A percentile compares a stretch with the other conserved stretches of the same genome.
Conservation (phyloP, 345 rosid genomes). For the Rhodamnia argentea region DNA sequence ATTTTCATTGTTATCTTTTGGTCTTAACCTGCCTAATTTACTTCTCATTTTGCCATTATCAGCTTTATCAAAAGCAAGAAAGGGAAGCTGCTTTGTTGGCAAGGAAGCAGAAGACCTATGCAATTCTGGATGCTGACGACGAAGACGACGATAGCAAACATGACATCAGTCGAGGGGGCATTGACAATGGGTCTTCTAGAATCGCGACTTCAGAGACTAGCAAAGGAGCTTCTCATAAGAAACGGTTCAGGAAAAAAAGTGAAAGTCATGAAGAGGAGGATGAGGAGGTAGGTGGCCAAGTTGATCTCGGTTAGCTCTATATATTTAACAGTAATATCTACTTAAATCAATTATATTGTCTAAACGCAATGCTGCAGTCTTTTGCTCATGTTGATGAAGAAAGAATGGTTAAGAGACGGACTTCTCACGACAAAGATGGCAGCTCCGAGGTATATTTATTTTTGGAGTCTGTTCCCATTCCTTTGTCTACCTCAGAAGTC, state of each 20-base stretch:
- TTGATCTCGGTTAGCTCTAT: constrained; percentile 3
- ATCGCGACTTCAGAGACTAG: constrained; percentile 20
- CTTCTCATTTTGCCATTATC: background rate
- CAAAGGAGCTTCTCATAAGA: constrained; percentile 37
- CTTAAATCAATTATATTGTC: background rate
- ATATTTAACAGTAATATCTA: constrained; percentile 3
- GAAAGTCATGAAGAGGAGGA: constrained; percentile 64
- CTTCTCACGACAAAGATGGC: constrained; percentile 44
- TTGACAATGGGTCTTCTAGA: constrained; percentile 16
- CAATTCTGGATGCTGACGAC: constrained; percentile 71
- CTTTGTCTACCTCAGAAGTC: background rate
- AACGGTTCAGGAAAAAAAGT: constrained; percentile 79
- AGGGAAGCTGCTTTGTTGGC: constrained; percentile 76
- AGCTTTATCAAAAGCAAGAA: constrained; percentile 82
- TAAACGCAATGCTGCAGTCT: constrained; percentile 32
- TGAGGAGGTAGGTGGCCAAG: constrained; percentile 40
- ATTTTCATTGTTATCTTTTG: constrained; percentile 12
- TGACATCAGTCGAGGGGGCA: constrained; percentile 12
- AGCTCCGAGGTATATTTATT: constrained; percentile 65
- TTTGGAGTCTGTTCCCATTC: background rate
- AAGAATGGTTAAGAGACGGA: constrained; percentile 48
- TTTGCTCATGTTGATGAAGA: constrained; percentile 25
- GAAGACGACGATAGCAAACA: constrained; percentile 9
- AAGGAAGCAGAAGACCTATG: constrained; percentile 59
- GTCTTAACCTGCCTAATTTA: background rate